Evolutionary conservation across 768 basidiomycete genomes (phyloP).

Genomic region (Polyporus arcularius): DNA sequence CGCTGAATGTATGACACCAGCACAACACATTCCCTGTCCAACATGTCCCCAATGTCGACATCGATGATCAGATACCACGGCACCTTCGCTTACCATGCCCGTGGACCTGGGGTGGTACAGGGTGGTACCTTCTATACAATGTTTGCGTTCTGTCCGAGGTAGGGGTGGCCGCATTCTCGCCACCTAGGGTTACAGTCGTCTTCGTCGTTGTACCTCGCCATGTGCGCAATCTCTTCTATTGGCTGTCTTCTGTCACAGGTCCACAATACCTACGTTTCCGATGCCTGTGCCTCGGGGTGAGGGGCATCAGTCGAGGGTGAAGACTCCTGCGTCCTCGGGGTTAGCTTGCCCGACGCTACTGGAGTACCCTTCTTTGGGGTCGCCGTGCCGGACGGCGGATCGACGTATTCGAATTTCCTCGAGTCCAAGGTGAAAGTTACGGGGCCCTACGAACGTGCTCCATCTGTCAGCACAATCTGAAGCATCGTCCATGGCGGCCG

Average conservation of each 20-base stretch:
- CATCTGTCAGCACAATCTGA: constrained; percentile 4
- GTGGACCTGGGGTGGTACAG: background rate
- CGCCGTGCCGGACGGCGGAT: constrained; percentile 16
- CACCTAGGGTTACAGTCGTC: background rate
- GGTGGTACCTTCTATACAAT: background rate
- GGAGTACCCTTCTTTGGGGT: constrained; percentile 2
- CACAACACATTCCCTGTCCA: background rate
- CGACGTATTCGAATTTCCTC: constrained; percentile 71
- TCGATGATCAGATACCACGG: background rate
- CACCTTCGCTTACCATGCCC: background rate
- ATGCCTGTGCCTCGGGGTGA: background rate
- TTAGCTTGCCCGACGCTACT: constrained; percentile 7
- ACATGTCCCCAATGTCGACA: background rate
- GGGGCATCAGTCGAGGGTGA: background rate
- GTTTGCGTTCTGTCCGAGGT: background rate
- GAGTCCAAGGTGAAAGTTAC: constrained; percentile 86
- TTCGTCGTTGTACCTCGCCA: background rate
- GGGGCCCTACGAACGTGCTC: constrained; percentile 57
- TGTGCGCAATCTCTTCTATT: background rate
- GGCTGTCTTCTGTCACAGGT: too few species aligned
- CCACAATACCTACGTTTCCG: background rate
- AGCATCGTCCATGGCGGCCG: background rate
- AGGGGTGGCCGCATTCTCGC: background rate
- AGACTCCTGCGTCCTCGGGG: background rate
- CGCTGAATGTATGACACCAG: background rate